Evolutionary conservation across 495 filamentous ascomycete genomes (phyloP), one percentile per base, ranked within the genome.

Genomic region (Penicillium cataractarum): DNA sequence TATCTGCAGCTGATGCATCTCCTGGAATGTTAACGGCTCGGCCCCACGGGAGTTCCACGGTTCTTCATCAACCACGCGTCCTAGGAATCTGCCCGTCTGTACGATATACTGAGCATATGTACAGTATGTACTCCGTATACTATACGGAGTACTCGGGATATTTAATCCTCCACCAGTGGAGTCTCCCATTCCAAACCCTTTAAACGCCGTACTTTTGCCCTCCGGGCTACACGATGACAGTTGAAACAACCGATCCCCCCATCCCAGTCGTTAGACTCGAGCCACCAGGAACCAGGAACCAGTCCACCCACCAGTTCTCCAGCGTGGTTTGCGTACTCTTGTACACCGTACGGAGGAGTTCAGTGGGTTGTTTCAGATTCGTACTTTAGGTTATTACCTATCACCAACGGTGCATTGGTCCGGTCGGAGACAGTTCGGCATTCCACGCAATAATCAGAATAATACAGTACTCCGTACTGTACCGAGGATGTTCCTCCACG

Each of bases 31-130:
- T 52, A 22, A 31, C 49, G 49, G 49, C 26, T 37, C 22, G 52
- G 33, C n/a, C 35, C 35, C 22, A 35, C 54, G 19, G 46, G 9
- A n/a, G 40, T 48, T 57, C 55, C 55, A 57, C 55, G 55, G 40
- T 46, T 48, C 40, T 21, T 29, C 6, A n/a, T 22, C 29, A 39
- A 31, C 26, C 27, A 54, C 51, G 51, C 40, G 27, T 33, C 24
- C 55, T 10, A 22, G 33, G 17, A 54, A 32, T 54, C 29, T 33
- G 51, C 37, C 37, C 13, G n/a, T 40, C 22, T 13, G 22, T 1
- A 17, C 17, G 37, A 15, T 3, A 31, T 3, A 31, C 29, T 3
- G 29, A 31, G 29, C 7, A 31, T 7, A 31, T 31, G 13, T 12
- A n/a, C n/a, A n/a, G n/a, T n/a, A n/a, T n/a, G n/a, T n/a, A n/a